Conservation (phyloP, 1,284 basidiomycete species). For the Coniferiporia sulphurascens region DNA sequence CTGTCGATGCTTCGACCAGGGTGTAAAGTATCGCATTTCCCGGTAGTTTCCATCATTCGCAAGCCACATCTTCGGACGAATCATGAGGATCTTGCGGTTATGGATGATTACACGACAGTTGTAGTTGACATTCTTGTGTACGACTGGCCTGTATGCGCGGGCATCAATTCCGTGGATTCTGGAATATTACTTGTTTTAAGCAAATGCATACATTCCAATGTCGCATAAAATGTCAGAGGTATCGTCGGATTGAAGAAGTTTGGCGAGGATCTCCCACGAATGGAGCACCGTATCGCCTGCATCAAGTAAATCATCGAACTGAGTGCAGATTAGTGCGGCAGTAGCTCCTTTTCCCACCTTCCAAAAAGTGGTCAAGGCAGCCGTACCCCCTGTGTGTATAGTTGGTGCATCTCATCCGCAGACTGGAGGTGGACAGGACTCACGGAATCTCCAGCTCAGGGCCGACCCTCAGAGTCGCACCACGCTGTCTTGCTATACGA, state of each 20-base stretch:
- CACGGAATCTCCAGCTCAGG: conserved; percentile 98
- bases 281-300: conserved; percentile 91
- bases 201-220: conserved; percentile 76
- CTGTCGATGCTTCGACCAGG: conserved; percentile 86
- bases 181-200: background rate
- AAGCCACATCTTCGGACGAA: conserved; percentile 99
- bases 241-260: conserved; percentile 77
- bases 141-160: conserved; percentile 67
- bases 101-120: conserved; percentile 92
- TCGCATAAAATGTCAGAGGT: conserved; percentile 83
- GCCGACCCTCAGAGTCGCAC: conserved; percentile 93
- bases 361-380: conserved; percentile 90
- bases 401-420: background rate
- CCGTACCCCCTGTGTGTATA: conserved; percentile 73
- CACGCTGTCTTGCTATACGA: conserved; percentile 77
- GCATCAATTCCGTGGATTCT: background rate
- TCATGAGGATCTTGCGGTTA: conserved; percentile 83
- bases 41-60: conserved; percentile 99
- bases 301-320: background rate
- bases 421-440: conserved; percentile 28
- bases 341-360: conserved; percentile 45
- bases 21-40: conserved; percentile 93
- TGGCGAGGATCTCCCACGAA: conserved; percentile 92
- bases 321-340: background rate
- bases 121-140: conserved; percentile 96